These are phyloP conservation scores for Zygnema cylindricum DNA, from an alignment of 139 green algal genomes.

Conservation along the genomic window DNA sequence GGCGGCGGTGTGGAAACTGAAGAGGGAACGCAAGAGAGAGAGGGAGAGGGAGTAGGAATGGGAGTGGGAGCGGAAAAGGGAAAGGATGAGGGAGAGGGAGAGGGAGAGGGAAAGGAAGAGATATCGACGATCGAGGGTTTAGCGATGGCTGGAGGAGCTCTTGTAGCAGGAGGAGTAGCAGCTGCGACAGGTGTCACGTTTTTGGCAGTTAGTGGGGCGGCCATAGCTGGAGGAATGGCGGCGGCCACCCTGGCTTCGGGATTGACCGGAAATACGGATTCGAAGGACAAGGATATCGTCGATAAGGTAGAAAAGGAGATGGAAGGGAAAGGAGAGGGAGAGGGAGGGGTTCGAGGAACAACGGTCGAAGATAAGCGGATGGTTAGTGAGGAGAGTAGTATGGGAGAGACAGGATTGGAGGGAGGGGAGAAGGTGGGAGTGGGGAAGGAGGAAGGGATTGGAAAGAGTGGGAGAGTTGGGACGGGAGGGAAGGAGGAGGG, in stretches of 20 bases:
- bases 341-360: not conserved
- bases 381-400: not conserved
- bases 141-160: not conserved
- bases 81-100: not conserved
- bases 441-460: constrained; percentile 1
- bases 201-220: not conserved
- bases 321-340: no score
- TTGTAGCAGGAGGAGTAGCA: not conserved
- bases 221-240: not conserved
- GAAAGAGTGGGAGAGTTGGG: not conserved
- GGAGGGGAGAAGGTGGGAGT: not conserved
- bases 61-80: not conserved
- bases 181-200: not conserved
- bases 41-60: not conserved
- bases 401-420: constrained; percentile 2
- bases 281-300: no score
- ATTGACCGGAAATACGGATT: constrained; percentile 26
- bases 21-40: not conserved
- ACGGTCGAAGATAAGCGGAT: constrained; percentile 13
- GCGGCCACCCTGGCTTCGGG: constrained; percentile 2
- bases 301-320: no score
- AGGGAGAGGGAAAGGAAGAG: not conserved
- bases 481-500: not conserved
- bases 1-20: not conserved
- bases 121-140: not conserved